A percentile compares a stretch with the other conserved stretches of the same genome.
Conservation (phyloP, 2,329 filamentous ascomycete genomes). For the Calycina marina region DNA sequence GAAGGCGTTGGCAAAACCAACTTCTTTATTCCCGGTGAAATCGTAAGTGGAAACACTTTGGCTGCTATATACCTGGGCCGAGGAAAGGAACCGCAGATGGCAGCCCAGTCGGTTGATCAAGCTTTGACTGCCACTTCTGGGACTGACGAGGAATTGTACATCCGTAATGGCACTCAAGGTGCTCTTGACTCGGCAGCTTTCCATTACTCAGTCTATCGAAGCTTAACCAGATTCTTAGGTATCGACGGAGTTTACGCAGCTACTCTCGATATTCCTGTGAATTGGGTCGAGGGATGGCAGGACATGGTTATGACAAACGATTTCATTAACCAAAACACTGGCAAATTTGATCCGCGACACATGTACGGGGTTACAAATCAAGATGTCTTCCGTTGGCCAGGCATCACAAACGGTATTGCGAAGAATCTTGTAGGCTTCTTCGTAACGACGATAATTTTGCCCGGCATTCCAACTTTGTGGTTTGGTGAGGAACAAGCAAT, state of each 20-base stretch:
- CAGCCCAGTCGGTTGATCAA: conserved; percentile 30
- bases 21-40: conserved; percentile 49
- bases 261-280: conserved; percentile 31
- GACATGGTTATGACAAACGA: conserved; percentile 43
- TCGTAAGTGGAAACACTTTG: conserved; percentile 45
- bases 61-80: conserved; percentile 47
- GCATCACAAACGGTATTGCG: conserved; percentile 39
- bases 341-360: conserved; percentile 46
- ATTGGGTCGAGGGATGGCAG: conserved; percentile 39
- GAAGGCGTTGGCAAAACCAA: conserved; percentile 41
- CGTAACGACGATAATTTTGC: conserved; percentile 42
- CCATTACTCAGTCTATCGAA: conserved; percentile 49
- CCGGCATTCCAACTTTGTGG: conserved; percentile 42
- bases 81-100: conserved; percentile 40
- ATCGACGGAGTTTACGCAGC: conserved; percentile 3
- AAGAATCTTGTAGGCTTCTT: conserved; percentile 42
- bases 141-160: conserved; percentile 29
- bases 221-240: conserved; percentile 42
- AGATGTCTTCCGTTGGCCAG: conserved; percentile 51
- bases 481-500: conserved; percentile 55
- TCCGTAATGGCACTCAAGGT: conserved; percentile 35
- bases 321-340: conserved; percentile 43
- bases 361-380: conserved; percentile 52
- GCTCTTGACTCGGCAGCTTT: conserved; percentile 47
- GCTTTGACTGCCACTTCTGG: conserved; percentile 33